phyloP scores from a whole-genome alignment of 1,284 basidiomycete species.

The Cerrena zonata region DNA sequence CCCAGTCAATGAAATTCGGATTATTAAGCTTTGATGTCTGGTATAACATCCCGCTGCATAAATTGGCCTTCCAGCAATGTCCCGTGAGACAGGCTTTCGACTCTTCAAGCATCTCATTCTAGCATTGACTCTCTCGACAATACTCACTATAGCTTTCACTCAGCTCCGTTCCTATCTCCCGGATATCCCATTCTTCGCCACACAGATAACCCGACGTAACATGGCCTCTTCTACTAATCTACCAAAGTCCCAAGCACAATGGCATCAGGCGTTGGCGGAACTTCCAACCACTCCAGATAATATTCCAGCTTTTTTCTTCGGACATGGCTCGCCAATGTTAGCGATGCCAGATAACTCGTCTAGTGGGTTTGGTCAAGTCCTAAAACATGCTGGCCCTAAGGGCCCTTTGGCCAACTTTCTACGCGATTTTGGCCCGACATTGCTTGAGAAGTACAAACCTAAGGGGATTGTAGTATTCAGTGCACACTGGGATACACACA shows the following conservation, averaged over 20 bases:
- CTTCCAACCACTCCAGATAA: slow-evolving; percentile 56
- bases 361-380: slow-evolving; percentile 21
- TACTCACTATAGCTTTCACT: background rate
- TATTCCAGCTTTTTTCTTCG: slow-evolving; percentile 73
- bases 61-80: background rate
- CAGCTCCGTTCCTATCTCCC: background rate
- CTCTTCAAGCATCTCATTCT: slow-evolving; percentile 5
- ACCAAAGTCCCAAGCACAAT: slow-evolving; percentile 38
- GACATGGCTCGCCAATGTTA: slow-evolving; percentile 60
- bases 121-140: background rate
- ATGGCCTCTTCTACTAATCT: slow-evolving; percentile 8
- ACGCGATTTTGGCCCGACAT: slow-evolving; percentile 58
- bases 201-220: background rate
- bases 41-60: too few relatives aligned
- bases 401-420: slow-evolving; percentile 60
- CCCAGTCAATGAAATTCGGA: too few relatives aligned
- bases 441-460: slow-evolving; percentile 67
- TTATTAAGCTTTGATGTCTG: too few relatives aligned
- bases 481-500: slow-evolving; percentile 70
- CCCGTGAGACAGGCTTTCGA: background rate
- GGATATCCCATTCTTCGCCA: background rate
- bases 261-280: slow-evolving; percentile 52
- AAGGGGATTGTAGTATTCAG: slow-evolving; percentile 75
- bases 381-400: slow-evolving; percentile 40
- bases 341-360: slow-evolving; percentile 30